Conservation (phyloP, 2,329 filamentous ascomycete genomes). For the Coniochaeta hoffmannii region DNA sequence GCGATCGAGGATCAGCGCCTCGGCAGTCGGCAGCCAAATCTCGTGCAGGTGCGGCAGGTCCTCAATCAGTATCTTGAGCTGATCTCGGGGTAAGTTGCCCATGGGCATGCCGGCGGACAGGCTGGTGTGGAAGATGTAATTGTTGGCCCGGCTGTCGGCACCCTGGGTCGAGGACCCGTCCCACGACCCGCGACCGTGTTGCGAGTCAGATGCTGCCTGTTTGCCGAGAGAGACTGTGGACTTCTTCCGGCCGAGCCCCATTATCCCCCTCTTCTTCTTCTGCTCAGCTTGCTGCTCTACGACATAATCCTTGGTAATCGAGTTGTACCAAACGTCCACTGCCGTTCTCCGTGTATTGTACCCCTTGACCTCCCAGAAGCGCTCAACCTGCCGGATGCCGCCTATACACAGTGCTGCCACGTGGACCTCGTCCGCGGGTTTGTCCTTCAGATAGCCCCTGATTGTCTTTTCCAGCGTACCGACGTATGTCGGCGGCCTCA, state of each 20-base stretch:
- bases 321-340: constrained; percentile 53
- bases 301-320: constrained; percentile 35
- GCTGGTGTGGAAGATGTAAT: constrained; percentile 50
- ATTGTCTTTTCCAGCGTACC: constrained; percentile 55
- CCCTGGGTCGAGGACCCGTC: constrained; percentile 9
- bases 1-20: constrained; percentile 52
- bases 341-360: constrained; percentile 53
- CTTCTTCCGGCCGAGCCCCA: constrained; percentile 51
- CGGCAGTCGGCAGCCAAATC: constrained; percentile 57
- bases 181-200: constrained; percentile 4
- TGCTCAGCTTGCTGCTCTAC: constrained; percentile 25
- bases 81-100: constrained; percentile 42
- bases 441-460: constrained; percentile 56
- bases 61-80: constrained; percentile 40
- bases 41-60: constrained; percentile 52
- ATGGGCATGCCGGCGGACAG: constrained; percentile 56
- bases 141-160: constrained; percentile 23
- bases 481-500: constrained; percentile 58
- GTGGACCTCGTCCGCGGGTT: constrained; percentile 55
- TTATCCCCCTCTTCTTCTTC: constrained; percentile 45
- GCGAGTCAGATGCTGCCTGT: constrained; percentile 11
- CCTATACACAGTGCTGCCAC: constrained; percentile 53
- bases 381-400: constrained; percentile 54
- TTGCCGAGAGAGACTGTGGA: constrained; percentile 32
- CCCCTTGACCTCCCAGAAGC: constrained; percentile 59